These are phyloP conservation scores for Cladosporium colombiae DNA, from an alignment of 2,329 filamentous ascomycete genomes.

Conservation along the genomic window DNA sequence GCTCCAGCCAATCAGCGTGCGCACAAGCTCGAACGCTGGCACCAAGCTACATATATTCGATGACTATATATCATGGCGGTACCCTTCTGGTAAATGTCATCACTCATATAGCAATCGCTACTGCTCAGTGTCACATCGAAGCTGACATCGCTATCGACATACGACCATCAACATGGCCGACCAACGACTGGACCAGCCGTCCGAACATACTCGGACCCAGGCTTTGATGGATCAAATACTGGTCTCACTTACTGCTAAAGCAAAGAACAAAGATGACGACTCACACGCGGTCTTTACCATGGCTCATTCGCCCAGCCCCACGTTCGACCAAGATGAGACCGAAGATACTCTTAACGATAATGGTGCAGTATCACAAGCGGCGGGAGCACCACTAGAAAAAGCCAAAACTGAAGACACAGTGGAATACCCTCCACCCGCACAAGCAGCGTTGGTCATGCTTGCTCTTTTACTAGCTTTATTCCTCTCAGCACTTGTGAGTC, in stretches of 20 bases:
- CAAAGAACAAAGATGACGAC: background rate
- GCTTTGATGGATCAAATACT: background rate
- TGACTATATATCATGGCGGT: background rate
- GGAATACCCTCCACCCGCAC: constrained; percentile 25
- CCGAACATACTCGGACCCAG: background rate
- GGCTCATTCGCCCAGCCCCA: background rate
- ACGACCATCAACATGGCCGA: background rate
- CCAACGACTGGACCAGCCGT: background rate
- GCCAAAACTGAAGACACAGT: background rate
- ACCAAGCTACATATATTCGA: background rate
- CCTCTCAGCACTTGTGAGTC: constrained; percentile 29
- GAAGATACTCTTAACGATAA: background rate
- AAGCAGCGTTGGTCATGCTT: constrained; percentile 28
- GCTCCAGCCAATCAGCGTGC: background rate
- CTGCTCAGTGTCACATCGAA: background rate
- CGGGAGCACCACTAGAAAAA: background rate
- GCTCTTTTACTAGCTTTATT: constrained; percentile 33
- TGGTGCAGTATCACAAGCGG: background rate
- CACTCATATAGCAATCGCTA: background rate
- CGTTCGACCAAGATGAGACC: background rate
- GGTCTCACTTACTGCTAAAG: background rate
- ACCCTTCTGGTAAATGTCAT: background rate
- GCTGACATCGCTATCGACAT: background rate
- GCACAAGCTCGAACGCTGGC: background rate
- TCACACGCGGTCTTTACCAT: background rate